A percentile compares a stretch with the other conserved stretches of the same genome.
Conservation (phyloP, 2,329 filamentous ascomycete species). For the Penicillium hordei region DNA sequence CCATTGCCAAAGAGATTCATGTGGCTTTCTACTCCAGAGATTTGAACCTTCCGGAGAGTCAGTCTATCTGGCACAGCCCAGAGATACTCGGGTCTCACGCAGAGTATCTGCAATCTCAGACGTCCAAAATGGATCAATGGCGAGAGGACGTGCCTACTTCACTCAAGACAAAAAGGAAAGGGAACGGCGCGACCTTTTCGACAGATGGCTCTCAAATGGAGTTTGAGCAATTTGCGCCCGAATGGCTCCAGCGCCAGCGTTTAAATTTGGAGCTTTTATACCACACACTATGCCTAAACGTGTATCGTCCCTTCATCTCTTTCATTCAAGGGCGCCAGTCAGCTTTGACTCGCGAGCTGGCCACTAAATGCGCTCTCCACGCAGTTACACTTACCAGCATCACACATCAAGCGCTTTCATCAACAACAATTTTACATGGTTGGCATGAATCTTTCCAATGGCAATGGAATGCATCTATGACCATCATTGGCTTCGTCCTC, state of each 20-base stretch:
- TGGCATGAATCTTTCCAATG: neutral
- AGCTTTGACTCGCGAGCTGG: neutral
- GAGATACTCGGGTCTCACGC: neutral
- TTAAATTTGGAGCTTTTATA: neutral
- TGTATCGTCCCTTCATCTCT: neutral
- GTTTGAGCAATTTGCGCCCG: neutral
- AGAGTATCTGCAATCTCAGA: neutral
- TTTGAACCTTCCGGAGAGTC: neutral
- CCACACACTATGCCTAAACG: neutral
- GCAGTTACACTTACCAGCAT: neutral
- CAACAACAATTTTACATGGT: neutral
- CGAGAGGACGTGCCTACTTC: neutral
- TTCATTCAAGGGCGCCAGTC: neutral
- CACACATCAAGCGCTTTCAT: neutral
- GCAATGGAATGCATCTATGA: neutral
- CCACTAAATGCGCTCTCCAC: neutral
- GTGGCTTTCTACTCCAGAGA: neutral
- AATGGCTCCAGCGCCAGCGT: neutral
- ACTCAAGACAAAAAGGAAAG: neutral
- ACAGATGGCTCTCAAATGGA: neutral
- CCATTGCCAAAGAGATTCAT: neutral
- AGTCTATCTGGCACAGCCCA: neutral
- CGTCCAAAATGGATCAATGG: neutral
- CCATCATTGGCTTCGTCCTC: neutral
- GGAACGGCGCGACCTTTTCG: neutral